Percentiles rank a stretch among this genome's conserved stretches.
phyloP scores from a whole-genome alignment of 2,329 filamentous ascomycete genomes.

The Aspergillus niger region DNA sequence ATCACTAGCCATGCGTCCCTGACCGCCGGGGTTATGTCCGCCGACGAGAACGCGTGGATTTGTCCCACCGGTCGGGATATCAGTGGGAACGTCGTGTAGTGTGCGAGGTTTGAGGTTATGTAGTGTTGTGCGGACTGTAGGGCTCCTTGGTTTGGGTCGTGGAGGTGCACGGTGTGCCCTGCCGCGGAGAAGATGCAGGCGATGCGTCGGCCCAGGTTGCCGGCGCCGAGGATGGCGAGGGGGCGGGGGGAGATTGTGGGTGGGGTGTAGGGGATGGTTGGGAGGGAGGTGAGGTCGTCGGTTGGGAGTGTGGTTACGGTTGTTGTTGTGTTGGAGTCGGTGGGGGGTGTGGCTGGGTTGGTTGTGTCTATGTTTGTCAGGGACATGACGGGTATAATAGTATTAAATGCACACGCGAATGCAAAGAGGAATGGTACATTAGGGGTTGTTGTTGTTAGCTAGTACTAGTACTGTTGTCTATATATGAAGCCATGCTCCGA shows the following conservation, averaged over 20 bases:
- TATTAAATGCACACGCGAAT: background rate
- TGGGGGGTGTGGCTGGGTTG: background rate
- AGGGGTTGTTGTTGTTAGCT: no score
- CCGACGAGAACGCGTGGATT: constrained; percentile 26
- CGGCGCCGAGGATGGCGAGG: background rate
- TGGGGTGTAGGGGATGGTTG: background rate
- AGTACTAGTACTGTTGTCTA: background rate
- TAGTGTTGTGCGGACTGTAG: constrained; percentile 28
- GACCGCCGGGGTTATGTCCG: constrained; percentile 45
- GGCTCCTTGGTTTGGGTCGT: constrained; percentile 32
- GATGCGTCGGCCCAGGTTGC: background rate
- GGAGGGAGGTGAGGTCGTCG: background rate
- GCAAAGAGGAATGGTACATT: no score
- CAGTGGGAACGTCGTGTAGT: constrained; percentile 4
- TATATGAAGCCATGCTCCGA: background rate
- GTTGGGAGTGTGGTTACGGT: no score
- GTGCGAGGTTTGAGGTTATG: constrained; percentile 16
- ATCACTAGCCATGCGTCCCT: constrained; percentile 55
- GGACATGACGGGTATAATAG: background rate
- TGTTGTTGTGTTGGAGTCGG: background rate
- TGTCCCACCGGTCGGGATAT: background rate
- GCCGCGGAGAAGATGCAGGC: constrained; percentile 22
- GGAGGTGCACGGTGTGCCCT: constrained; percentile 29
- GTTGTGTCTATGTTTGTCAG: background rate
- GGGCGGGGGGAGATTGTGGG: background rate